phyloP scores from a whole-genome alignment of 495 filamentous ascomycete genomes.

The Beverwykella pulmonaria region DNA sequence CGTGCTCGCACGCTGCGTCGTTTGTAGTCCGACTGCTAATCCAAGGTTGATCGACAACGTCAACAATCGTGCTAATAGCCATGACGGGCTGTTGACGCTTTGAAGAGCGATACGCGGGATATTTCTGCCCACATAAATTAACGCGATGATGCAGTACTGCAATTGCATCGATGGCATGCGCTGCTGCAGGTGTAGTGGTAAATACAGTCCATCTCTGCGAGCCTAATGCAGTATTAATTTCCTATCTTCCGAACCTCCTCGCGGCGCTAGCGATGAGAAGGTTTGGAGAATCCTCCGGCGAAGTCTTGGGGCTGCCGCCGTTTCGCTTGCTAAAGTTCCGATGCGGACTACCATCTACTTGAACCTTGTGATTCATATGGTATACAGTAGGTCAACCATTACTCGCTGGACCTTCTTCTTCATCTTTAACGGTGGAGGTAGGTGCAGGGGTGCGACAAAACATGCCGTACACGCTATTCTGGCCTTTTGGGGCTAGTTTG shows the following conservation, averaged over 20 bases:
- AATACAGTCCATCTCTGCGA: too few species aligned
- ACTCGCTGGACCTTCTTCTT: neutral
- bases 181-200: too few species aligned
- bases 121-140: too few species aligned
- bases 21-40: too few species aligned
- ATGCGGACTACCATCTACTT: neutral
- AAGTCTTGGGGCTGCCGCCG: neutral
- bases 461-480: slow-evolving; percentile 22
- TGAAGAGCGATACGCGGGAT: too few species aligned
- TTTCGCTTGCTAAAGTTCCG: neutral
- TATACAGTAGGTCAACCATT: neutral
- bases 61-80: too few species aligned
- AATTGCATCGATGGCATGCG: too few species aligned
- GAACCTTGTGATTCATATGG: neutral
- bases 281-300: neutral
- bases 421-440: neutral
- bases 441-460: neutral
- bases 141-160: too few species aligned
- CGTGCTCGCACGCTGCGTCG: too few species aligned
- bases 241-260: neutral
- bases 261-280: neutral
- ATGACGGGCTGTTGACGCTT: too few species aligned
- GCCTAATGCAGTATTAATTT: neutral
- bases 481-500: slow-evolving; percentile 21
- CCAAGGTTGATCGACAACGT: too few species aligned